Evolutionary conservation across 805 yeast species (phyloP).

Genomic region (Hanseniaspora valbyensis): DNA sequence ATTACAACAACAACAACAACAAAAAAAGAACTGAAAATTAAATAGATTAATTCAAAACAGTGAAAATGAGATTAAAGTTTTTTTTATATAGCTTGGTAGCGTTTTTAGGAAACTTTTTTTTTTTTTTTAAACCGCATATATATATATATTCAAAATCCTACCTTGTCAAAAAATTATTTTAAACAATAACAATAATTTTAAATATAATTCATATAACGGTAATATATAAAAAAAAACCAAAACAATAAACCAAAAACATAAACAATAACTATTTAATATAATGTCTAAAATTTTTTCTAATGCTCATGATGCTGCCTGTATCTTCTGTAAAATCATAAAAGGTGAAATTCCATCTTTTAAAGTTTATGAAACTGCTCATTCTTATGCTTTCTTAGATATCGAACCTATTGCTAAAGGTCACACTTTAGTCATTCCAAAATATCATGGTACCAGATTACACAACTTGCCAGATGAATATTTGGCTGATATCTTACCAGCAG

Average conservation of each 20-base stretch:
- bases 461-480: conserved; percentile 85
- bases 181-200: too few species aligned
- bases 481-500: conserved; percentile 75
- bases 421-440: conserved; percentile 79
- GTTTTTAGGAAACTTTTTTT: too few species aligned
- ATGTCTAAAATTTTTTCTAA: conserved; percentile 20
- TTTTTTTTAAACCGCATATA: too few species aligned
- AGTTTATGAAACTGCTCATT: conserved; percentile 68
- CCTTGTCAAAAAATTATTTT: too few species aligned
- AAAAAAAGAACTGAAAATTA: too few species aligned
- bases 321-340: conserved; percentile 88
- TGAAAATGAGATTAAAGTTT: too few species aligned
- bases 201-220: too few species aligned
- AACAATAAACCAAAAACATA: not conserved
- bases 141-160: too few species aligned
- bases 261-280: not conserved
- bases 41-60: too few species aligned
- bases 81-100: too few species aligned
- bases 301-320: conserved; percentile 50
- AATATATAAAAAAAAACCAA: not conserved
- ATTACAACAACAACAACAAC: too few species aligned
- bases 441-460: conserved; percentile 87
- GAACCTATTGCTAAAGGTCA: conserved; percentile 89
- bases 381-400: conserved; percentile 82
- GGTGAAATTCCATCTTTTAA: conserved; percentile 94